phyloP scores from a whole-genome alignment of 2,329 filamentous ascomycete species.

The Curvularia hawaiiensis region DNA sequence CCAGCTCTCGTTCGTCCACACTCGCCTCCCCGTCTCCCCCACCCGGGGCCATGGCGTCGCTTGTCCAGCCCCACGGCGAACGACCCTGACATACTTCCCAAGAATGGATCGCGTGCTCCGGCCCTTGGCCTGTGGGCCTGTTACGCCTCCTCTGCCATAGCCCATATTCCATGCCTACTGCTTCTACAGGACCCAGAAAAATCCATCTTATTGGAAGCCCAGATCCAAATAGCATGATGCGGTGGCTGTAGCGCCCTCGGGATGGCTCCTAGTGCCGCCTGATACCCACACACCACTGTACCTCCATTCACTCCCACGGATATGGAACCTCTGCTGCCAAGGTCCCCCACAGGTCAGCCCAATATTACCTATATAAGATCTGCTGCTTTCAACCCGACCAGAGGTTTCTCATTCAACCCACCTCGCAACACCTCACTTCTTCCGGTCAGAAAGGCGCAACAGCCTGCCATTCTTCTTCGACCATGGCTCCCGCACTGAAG shows the following conservation, averaged over 20 bases:
- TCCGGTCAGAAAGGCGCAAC: constrained; percentile 4
- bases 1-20: constrained; percentile 6
- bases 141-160: background rate
- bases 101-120: constrained; percentile 1
- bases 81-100: background rate
- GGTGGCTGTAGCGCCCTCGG: constrained; percentile 6
- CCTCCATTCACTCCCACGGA: background rate
- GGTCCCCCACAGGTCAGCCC: background rate
- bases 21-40: background rate
- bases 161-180: background rate
- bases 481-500: constrained; percentile 15
- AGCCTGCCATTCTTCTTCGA: constrained; percentile 3
- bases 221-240: constrained; percentile 4
- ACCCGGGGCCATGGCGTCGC: constrained; percentile 5
- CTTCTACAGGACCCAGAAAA: background rate
- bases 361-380: constrained; percentile 9
- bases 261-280: constrained; percentile 2
- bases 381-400: background rate
- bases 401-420: background rate
- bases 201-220: background rate
- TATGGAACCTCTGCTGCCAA: background rate
- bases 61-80: background rate
- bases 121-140: background rate
- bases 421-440: background rate
- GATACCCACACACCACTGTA: background rate